Conservation (phyloP, 371 early-diverging fungal species). For the Mucor lusitanicus region DNA sequence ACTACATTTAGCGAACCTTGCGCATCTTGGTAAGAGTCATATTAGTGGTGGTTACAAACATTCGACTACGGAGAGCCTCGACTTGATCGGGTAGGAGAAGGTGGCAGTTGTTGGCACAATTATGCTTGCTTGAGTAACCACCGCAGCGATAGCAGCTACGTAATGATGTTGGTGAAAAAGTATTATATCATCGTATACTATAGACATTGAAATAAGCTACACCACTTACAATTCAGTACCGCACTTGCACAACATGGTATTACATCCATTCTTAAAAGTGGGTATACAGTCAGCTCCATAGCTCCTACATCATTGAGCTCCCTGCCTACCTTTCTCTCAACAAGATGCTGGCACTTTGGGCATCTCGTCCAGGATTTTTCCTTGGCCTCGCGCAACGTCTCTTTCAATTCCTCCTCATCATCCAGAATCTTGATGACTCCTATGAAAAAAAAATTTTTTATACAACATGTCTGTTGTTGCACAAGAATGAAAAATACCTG, state of each 20-base stretch:
- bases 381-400: slow-evolving; percentile 8
- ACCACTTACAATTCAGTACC: slow-evolving; percentile 19
- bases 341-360: slow-evolving; percentile 15
- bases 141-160: slow-evolving; percentile 29
- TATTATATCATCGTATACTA: neutral
- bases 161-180: neutral
- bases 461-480: neutral
- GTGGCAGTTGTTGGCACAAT: slow-evolving; percentile 7
- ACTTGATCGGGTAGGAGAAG: neutral
- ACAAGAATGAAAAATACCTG: slow-evolving; percentile 15
- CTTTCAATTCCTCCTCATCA: slow-evolving; percentile 4
- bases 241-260: slow-evolving; percentile 12
- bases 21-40: too few species aligned
- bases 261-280: slow-evolving; percentile 15
- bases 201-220: neutral
- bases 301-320: too few species aligned
- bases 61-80: neutral
- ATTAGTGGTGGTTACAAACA: neutral
- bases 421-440: slow-evolving; percentile 8
- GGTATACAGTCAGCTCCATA: neutral
- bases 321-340: slow-evolving; percentile 9
- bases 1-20: too few species aligned
- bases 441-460: neutral
- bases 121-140: slow-evolving; percentile 1
- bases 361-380: slow-evolving; percentile 14